These are phyloP conservation scores for Trichoderma sp. DNA, from an alignment of 2,329 filamentous ascomycete species.

Conservation along the genomic window DNA sequence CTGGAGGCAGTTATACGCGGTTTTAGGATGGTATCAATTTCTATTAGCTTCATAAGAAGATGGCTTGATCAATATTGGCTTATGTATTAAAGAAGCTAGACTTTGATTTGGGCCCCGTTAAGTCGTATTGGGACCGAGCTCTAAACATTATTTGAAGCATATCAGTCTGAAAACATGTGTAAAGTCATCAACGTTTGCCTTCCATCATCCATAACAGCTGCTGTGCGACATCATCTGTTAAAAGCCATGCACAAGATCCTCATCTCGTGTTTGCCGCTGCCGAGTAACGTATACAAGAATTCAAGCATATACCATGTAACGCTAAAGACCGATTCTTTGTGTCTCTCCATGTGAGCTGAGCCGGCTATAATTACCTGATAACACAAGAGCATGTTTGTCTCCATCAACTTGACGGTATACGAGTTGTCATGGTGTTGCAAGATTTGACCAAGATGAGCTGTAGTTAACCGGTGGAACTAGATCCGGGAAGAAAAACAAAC, in stretches of 20 bases:
- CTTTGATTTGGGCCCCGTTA: too few species aligned
- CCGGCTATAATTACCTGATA: not conserved
- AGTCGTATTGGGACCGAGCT: not conserved
- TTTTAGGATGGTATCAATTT: not conserved
- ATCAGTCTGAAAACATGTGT: not conserved
- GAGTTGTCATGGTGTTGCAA: too few species aligned
- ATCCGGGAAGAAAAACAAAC: not conserved
- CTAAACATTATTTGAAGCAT: not conserved
- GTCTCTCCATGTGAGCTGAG: not conserved
- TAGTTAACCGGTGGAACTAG: not conserved
- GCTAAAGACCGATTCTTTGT: not conserved
- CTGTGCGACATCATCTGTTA: not conserved
- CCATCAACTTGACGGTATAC: not conserved
- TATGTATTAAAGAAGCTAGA: too few species aligned
- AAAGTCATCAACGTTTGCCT: not conserved
- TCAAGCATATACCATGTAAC: not conserved
- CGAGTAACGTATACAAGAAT: not conserved
- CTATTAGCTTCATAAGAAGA: not conserved
- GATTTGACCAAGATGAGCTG: not conserved
- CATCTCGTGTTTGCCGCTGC: not conserved
- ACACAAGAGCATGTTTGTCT: not conserved
- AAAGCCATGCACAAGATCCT: not conserved
- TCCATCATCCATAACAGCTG: not conserved
- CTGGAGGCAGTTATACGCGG: not conserved
- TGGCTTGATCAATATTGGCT: not conserved